phyloP scores from a whole-genome alignment of 331 rosid species.

The Rhamnella rubrinervis region DNA sequence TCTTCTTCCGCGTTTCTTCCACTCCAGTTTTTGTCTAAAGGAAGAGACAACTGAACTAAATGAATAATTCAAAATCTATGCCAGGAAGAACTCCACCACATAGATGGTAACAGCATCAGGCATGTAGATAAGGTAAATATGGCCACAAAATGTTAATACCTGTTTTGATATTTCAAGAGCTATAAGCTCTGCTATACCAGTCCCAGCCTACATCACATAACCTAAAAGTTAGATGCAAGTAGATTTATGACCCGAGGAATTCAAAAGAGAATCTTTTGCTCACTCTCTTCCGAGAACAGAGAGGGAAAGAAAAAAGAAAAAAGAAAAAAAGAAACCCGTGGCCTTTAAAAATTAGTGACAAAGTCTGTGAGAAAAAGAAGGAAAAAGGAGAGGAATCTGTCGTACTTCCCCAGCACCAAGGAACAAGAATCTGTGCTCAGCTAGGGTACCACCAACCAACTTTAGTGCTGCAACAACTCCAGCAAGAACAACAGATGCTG shows the following conservation, averaged over 20 bases:
- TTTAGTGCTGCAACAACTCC: constrained; percentile 89
- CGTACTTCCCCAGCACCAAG: constrained; percentile 98
- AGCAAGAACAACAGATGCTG: constrained; percentile 88
- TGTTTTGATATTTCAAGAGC: constrained; percentile 87
- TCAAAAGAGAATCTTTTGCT: too few species aligned
- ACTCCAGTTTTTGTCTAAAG: constrained; percentile 68
- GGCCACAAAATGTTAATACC: constrained; percentile 40
- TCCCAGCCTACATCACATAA: constrained; percentile 78
- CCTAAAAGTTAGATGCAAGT: not conserved
- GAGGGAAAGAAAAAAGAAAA: too few species aligned
- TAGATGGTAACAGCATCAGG: constrained; percentile 1
- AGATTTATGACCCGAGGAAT: too few species aligned
- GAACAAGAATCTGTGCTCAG: constrained; percentile 86
- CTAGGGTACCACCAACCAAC: constrained; percentile 70
- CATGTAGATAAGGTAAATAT: not conserved
- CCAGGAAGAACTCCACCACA: not conserved
- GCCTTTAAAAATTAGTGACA: not conserved
- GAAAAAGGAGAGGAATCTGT: not conserved
- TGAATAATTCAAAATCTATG: not conserved
- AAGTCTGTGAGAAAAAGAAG: not conserved
- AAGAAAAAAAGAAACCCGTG: too few species aligned
- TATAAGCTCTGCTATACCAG: constrained; percentile 95
- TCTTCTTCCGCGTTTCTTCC: constrained; percentile 87
- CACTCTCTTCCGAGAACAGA: too few species aligned
- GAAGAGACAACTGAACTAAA: constrained; percentile 11